Base-by-base conservation (phyloP, 2,329 filamentous ascomycete species). In the Lachnellula hyalina region DNA sequence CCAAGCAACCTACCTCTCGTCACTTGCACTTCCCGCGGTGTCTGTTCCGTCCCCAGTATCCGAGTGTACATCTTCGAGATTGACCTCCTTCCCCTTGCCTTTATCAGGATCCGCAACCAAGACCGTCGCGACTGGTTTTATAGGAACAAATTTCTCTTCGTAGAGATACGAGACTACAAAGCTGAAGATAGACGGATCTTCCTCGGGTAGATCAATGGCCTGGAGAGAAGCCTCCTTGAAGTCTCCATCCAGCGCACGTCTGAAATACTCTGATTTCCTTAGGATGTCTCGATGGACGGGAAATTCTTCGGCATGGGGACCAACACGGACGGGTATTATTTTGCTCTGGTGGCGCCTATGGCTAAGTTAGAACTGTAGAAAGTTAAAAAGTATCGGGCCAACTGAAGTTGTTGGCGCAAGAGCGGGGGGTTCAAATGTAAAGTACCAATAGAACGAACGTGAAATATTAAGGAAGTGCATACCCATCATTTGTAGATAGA, bases 91-190 rank as follows among this genome's bases (percentile, higher is more conserved):
- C n/a, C 75, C 74, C 61, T 77, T 77, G 15, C 75, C 73, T 25
- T 66, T 65, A 19, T 73, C 70, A 19, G 66, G 55, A 45, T 62
- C 60, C 2, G 49, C 54, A 36, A 62, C 55, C 32, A 78, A 65
- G 2, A 70, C 74, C 25, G 71, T 70, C 3, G 75, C 69, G 35
- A 71, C 67, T n/a, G 76, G 67, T 57, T 67, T 73, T 53, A 77
- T 75, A 36, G 77, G 77, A 3, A 72, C 68, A 58, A 74, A 79
- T 52, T 67, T 72, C 19, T 70, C 72, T 59, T 79, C 76, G 59
- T 79, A 79, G 12, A 79, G 65, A 49, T 73, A 79, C n/a, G 76
- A 75, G 36, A 81, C 67, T 42, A 80, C 65, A 57, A 79, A 78
- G 54, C 77, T 75, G 57, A 81, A 80, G 47, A 77, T 73, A 52